Evolutionary conservation across 2,329 filamentous ascomycete species (phyloP).

Genomic region (Cercospora citrullina): DNA sequence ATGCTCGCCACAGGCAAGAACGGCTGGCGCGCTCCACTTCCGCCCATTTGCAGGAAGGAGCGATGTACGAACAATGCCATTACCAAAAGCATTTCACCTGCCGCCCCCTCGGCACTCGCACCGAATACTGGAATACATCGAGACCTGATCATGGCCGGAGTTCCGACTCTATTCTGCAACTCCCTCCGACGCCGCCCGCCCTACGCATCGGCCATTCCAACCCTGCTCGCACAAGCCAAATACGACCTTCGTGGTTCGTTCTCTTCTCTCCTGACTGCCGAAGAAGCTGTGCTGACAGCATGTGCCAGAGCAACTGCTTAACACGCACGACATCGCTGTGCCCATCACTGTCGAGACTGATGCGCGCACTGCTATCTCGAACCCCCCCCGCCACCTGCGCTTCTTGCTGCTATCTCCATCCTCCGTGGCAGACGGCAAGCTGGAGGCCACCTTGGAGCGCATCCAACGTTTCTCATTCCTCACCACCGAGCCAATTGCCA

Average conservation of each 20-base stretch:
- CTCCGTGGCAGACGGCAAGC: constrained; percentile 20
- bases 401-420: constrained; percentile 38
- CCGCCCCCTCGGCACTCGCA: neutral
- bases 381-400: constrained; percentile 27
- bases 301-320: constrained; percentile 35
- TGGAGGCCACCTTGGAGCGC: constrained; percentile 33
- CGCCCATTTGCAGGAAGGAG: neutral
- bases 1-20: neutral
- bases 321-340: constrained; percentile 42
- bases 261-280: neutral
- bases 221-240: constrained; percentile 29
- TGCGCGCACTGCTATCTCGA: constrained; percentile 15
- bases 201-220: constrained; percentile 41
- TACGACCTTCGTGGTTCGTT: constrained; percentile 37
- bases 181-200: constrained; percentile 43
- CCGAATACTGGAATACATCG: neutral
- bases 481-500: constrained; percentile 34
- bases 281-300: neutral
- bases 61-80: neutral
- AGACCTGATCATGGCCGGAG: neutral
- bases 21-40: neutral
- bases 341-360: constrained; percentile 22
- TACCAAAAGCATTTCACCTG: neutral
- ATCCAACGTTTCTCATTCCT: constrained; percentile 37
- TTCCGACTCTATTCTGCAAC: constrained; percentile 44